Evolutionary conservation across 345 rosid species (phyloP).

Genomic region (Zanthoxylum bungeanum): DNA sequence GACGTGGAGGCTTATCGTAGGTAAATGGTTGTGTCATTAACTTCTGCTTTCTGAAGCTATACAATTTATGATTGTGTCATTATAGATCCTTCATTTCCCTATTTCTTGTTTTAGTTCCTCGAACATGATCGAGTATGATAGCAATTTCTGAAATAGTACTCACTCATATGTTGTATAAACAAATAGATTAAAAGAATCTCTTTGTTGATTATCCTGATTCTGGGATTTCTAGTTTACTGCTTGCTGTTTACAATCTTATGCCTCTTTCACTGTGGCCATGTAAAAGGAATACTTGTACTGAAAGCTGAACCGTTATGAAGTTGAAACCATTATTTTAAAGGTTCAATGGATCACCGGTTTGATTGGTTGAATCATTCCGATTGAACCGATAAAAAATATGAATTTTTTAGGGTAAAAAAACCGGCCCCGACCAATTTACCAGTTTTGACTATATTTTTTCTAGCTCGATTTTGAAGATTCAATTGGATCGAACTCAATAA

Average conservation of each 20-base stretch:
- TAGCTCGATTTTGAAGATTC: too few relatives aligned
- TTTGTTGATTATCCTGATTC: not conserved
- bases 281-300: not conserved
- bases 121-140: not conserved
- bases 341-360: too few relatives aligned
- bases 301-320: not conserved
- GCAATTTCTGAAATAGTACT: not conserved
- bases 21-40: conserved; percentile 24
- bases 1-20: conserved; percentile 71
- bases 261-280: too few relatives aligned
- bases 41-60: not conserved
- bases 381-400: too few relatives aligned
- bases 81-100: not conserved
- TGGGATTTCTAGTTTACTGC: not conserved
- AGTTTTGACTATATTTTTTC: too few relatives aligned
- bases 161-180: not conserved
- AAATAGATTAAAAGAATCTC: not conserved
- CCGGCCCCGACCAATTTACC: too few relatives aligned
- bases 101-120: not conserved
- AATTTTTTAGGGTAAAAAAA: too few relatives aligned
- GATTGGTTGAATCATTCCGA: too few relatives aligned
- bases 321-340: too few relatives aligned
- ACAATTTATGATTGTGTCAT: not conserved
- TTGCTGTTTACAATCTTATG: not conserved
- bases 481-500: too few relatives aligned